Conservation (phyloP, 306 rosid species). For the Malus domestica region ASM211411v1 NC_041796.1:28251001-28251500, state of each 20-base stretch:
- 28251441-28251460: neutral
- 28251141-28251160: neutral
- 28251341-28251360: no score
- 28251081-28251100: neutral
- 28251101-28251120: neutral
- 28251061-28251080: neutral
- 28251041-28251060: no score
- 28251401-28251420: no score
- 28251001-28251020: neutral
- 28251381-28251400: no score
- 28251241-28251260: no score
- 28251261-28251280: no score
- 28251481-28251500: neutral
- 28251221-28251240: no score
- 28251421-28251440: neutral
- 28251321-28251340: no score
- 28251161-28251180: neutral
- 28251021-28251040: neutral
- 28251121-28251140: neutral
- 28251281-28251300: neutral
- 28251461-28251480: neutral
- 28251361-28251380: no score
- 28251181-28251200: neutral
- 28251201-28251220: neutral
- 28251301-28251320: no score